Conservation (phyloP, 164 flowering plant genomes). For the Akebia trifoliata region DNA sequence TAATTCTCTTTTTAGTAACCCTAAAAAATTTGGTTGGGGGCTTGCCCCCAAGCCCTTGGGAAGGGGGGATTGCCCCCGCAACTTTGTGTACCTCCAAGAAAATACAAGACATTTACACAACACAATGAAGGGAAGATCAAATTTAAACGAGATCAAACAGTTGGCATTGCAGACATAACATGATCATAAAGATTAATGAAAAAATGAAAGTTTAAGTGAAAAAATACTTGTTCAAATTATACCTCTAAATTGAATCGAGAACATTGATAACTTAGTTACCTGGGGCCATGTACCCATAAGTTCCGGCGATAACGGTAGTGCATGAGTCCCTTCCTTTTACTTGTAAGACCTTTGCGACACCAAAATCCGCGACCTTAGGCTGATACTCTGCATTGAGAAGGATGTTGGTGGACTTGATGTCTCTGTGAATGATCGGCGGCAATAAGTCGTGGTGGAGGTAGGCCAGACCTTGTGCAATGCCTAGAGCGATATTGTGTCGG, state of each 20-base stretch:
- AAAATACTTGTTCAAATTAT: no score
- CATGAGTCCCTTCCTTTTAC: slow-evolving; percentile 75
- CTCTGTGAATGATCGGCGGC: slow-evolving; percentile 83
- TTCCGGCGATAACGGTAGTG: slow-evolving; percentile 78
- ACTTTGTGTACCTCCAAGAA: no score
- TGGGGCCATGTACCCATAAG: slow-evolving; percentile 95
- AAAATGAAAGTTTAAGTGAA: no score
- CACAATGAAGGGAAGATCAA: no score
- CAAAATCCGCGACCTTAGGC: slow-evolving; percentile 96
- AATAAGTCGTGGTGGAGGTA: slow-evolving; percentile 88
- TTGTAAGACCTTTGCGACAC: slow-evolving; percentile 88
- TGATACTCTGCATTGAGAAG: slow-evolving; percentile 64
- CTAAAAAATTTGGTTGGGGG: no score
- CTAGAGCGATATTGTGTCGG: slow-evolving; percentile 77
- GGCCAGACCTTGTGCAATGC: slow-evolving; percentile 89
- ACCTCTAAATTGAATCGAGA: neutral
- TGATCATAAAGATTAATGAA: no score
- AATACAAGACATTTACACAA: no score
- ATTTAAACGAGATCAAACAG: neutral
- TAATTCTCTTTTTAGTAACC: no score
- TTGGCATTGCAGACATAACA: neutral
- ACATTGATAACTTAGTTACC: slow-evolving; percentile 35
- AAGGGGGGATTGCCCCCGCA: no score
- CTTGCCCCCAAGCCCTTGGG: no score
- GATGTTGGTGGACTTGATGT: slow-evolving; percentile 88